Evolutionary conservation across 768 basidiomycete species (phyloP).

Genomic region (Nevesoporus exiguus): DNA sequence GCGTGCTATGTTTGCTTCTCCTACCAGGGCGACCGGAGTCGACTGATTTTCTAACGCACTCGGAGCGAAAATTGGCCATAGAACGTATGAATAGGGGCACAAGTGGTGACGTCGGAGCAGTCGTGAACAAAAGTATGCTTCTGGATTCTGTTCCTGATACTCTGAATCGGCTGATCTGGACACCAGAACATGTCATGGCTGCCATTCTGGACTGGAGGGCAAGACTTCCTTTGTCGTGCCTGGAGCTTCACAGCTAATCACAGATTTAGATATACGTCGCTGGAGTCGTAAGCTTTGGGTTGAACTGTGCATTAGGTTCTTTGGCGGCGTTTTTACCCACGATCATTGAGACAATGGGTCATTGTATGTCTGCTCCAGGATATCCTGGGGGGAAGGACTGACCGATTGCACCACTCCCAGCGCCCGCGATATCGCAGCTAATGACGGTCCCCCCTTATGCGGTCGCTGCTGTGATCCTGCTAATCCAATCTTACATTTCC

Average conservation of each 20-base stretch:
- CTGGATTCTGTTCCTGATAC: neutral
- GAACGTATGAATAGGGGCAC: slow-evolving; percentile 40
- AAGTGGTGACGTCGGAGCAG: slow-evolving; percentile 40
- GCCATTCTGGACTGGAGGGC: slow-evolving; percentile 49
- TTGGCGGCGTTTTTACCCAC: slow-evolving; percentile 54
- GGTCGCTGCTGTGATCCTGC: slow-evolving; percentile 37
- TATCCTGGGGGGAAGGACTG: neutral
- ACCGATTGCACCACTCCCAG: slow-evolving; percentile 22
- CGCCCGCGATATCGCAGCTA: slow-evolving; percentile 44
- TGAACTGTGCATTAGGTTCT: slow-evolving; percentile 47
- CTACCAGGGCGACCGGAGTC: slow-evolving; percentile 34
- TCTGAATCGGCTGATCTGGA: neutral
- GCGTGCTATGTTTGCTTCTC: slow-evolving; percentile 27
- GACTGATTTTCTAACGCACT: slow-evolving; percentile 30
- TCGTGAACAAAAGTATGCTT: slow-evolving; percentile 37
- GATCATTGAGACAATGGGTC: slow-evolving; percentile 49
- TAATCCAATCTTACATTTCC: slow-evolving; percentile 37
- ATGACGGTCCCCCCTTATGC: slow-evolving; percentile 56
- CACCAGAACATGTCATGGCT: slow-evolving; percentile 38
- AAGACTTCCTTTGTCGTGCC: neutral
- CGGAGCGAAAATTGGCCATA: slow-evolving; percentile 33
- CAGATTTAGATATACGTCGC: slow-evolving; percentile 38
- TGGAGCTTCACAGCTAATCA: slow-evolving; percentile 5
- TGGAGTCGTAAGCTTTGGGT: slow-evolving; percentile 48
- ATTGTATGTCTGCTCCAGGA: slow-evolving; percentile 31